Percentiles rank a stretch among this genome's conserved stretches.
phyloP scores from a whole-genome alignment of 164 flowering plant species.

The Warburgia ugandensis region DNA sequence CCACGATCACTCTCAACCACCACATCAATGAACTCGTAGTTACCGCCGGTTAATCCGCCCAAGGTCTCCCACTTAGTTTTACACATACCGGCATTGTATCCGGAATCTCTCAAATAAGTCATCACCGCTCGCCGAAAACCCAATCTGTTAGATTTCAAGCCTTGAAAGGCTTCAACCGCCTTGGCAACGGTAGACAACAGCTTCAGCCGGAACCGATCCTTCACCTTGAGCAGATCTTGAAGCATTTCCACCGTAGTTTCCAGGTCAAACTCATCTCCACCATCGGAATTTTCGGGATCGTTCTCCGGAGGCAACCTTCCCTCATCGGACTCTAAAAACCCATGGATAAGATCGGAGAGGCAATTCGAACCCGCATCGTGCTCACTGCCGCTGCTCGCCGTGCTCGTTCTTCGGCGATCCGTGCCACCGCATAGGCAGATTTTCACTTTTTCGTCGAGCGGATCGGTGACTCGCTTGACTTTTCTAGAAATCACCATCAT shows the following conservation, averaged over 20 bases:
- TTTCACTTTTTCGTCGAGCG: slow-evolving; percentile 43
- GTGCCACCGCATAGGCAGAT: slow-evolving; percentile 44
- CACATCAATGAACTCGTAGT: slow-evolving; percentile 68
- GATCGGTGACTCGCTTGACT: slow-evolving; percentile 42
- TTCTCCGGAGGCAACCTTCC: not conserved
- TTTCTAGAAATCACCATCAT: not conserved
- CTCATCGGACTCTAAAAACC: slow-evolving; percentile 34
- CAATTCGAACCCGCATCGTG: slow-evolving; percentile 42
- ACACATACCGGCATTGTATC: slow-evolving; percentile 81
- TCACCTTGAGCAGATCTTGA: not conserved
- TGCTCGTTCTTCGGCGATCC: slow-evolving; percentile 11
- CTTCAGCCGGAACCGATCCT: slow-evolving; percentile 24
- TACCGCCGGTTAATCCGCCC: slow-evolving; percentile 47
- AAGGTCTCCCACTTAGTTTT: slow-evolving; percentile 62
- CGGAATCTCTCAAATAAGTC: slow-evolving; percentile 39
- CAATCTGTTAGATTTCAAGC: slow-evolving; percentile 10
- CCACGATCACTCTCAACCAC: slow-evolving; percentile 8
- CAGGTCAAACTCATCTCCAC: slow-evolving; percentile 9
- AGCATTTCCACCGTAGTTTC: slow-evolving; percentile 5
- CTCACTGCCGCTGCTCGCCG: slow-evolving; percentile 66
- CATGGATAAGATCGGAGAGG: slow-evolving; percentile 54
- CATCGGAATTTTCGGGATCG: slow-evolving; percentile 14
- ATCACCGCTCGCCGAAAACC: slow-evolving; percentile 41
- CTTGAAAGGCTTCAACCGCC: slow-evolving; percentile 29
- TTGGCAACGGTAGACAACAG: slow-evolving; percentile 30